Conservation (phyloP, 2,329 filamentous ascomycete species). For the Calycina herbarum region DNA sequence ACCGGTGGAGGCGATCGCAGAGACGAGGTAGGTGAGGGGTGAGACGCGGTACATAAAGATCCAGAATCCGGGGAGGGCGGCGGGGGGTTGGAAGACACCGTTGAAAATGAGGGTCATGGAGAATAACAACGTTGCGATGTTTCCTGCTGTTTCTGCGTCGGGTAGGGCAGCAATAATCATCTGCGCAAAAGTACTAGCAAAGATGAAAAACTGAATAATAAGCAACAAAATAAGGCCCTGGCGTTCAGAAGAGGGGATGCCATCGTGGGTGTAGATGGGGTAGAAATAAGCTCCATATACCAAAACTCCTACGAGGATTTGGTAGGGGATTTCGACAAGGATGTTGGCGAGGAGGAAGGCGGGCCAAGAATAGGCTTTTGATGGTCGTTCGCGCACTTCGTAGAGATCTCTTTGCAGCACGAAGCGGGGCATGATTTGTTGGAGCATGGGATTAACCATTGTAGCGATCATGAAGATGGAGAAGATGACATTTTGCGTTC, state of each 20-base stretch:
- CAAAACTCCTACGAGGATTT: slow-evolving; percentile 70
- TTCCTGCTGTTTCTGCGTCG: slow-evolving; percentile 73
- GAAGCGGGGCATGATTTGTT: slow-evolving; percentile 71
- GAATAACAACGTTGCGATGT: slow-evolving; percentile 76
- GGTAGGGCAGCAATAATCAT: slow-evolving; percentile 77
- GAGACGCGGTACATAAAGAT: slow-evolving; percentile 83
- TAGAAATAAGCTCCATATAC: slow-evolving; percentile 86
- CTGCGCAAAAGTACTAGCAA: slow-evolving; percentile 80
- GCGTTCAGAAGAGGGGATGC: slow-evolving; percentile 31
- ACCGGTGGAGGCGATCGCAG: slow-evolving; percentile 69
- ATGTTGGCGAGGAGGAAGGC: slow-evolving; percentile 49
- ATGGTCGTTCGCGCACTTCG: slow-evolving; percentile 48
- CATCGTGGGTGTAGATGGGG: slow-evolving; percentile 66
- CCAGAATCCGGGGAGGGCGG: slow-evolving; percentile 72
- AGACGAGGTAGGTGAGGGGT: slow-evolving; percentile 52
- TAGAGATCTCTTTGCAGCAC: slow-evolving; percentile 68
- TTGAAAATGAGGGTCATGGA: slow-evolving; percentile 74
- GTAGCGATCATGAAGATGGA: slow-evolving; percentile 70
- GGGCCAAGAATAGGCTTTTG: slow-evolving; percentile 40
- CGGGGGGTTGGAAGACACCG: slow-evolving; percentile 68
- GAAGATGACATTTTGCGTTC: slow-evolving; percentile 71
- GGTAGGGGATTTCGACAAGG: slow-evolving; percentile 82
- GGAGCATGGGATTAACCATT: slow-evolving; percentile 65
- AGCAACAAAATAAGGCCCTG: slow-evolving; percentile 72
- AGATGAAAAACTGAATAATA: slow-evolving; percentile 73